Base-by-base conservation (phyloP, 352 stramenopile genomes). In the Blastocystis sp. region DNA sequence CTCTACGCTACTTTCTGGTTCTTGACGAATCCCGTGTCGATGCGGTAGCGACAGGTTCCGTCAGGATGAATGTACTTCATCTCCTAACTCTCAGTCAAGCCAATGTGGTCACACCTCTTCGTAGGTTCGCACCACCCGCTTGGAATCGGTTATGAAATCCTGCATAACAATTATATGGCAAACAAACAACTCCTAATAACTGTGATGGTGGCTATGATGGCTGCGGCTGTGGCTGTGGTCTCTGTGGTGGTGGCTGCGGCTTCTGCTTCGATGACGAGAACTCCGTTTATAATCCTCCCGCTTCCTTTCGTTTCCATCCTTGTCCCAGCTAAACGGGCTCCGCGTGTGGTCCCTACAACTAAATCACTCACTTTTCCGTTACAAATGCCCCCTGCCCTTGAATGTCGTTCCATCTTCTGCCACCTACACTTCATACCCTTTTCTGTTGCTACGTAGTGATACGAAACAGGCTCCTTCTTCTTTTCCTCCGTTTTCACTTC, bases 21-120 rank as follows among this genome's bases (percentile, higher is more conserved):
- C 38, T 92, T 91, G 41, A 95, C 93, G 89, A 94, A 95, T 60
- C 93, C 93, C 65, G 84, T 61, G n/a, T 90, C 70, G 41, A 95
- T 93, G 19, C 90, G 88, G 74, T 91, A 94, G n/a, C 71, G 66
- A 19, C 61, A 74, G 43, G 59, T 43, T n/a, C 67, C 76, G 48
- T 89, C 88, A 21, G 70, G 53, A 66, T 84, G 59, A 56, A 90
- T 89, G 60, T 59, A 90, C 34, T 34, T 78, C 71, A 84, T 74
- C 59, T 90, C 88, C 88, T 90, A 77, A n/a, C 21, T 14, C 9
- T 84, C 7, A 70, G 2, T 17, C 17, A 28, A 56, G 17, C 34
- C n/a, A 67, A 45, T 67, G 2, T 56, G 60, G 21, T 40, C 19
- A 28, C 9, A 84, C 74, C 21, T 84, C 71, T 60, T 89, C 84